Base-by-base conservation (phyloP, 2,329 filamentous ascomycete genomes). In the Clonostachys sp. region DNA sequence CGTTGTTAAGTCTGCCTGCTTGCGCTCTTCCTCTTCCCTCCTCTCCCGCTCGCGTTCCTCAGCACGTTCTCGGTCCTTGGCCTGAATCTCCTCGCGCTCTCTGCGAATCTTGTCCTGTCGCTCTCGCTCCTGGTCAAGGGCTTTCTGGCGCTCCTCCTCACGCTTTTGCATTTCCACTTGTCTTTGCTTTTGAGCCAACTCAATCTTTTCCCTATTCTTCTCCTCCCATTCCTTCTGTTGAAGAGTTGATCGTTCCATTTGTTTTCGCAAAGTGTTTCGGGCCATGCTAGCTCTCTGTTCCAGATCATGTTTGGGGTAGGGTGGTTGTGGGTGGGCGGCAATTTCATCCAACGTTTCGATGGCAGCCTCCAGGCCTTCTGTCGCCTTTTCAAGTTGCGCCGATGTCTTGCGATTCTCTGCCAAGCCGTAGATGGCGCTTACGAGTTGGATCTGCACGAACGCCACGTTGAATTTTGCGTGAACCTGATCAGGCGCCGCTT, bases 231-330 rank as follows among this genome's bases (percentile, higher is more conserved):
- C 89, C 52, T 82, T 86, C 64, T 99, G 94, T 55, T 82, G 86
- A 54, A 89, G 84, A 43, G 92, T 81, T 5, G 89, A 87, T 58
- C 91, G 84, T 59, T 95, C 89, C 12, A 99, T 80, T 65, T 99
- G 92, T 58, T 89, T 91, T 54, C 89, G 86, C 71, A 96, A 89
- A 1, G 95, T 99, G 64, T 96, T 96, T 51, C 87, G 85, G 54
- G 90, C 91, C 94, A 99, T 99, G 74, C 89, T 95, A 41, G 94
- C 92, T 61, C 95, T 90, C 68, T 95, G 89, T 65, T 97, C 92
- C 35, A 99, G 82, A 56, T 96, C 90, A 50, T 87, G 80, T 57
- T 89, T 86, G 7, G 92, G 94, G 66, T 96, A 99, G 0, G 94
- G 95, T 5, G 94, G 81, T 49, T 81, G 74, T 2, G 81, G 79